phyloP scores from a whole-genome alignment of 495 filamentous ascomycete genomes.

The Hypoxylon lienhwacheense region DNA sequence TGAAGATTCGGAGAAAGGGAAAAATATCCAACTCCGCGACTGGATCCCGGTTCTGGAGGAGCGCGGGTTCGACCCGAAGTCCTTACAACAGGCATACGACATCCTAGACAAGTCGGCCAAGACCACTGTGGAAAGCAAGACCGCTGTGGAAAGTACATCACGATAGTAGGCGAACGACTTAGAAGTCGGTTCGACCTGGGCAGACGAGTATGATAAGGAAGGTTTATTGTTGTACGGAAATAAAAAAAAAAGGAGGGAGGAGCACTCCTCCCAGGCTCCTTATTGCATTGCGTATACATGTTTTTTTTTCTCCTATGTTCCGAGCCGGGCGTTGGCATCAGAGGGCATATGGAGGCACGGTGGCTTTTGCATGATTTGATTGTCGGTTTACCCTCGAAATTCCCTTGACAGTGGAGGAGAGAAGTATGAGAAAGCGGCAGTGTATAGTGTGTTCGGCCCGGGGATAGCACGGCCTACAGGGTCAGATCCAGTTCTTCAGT shows the following conservation, averaged over 20 bases:
- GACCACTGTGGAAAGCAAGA: conserved; percentile 18
- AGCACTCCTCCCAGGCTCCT: conserved; percentile 5
- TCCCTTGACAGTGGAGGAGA: background rate
- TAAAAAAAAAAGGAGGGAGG: background rate
- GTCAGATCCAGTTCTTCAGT: background rate
- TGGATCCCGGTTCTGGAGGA: conserved; percentile 65
- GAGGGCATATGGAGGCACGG: conserved; percentile 30
- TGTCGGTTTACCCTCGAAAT: conserved; percentile 1
- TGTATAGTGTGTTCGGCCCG: conserved; percentile 1
- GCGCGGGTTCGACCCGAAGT: conserved; percentile 58
- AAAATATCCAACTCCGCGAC: conserved; percentile 70
- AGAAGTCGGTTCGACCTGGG: background rate
- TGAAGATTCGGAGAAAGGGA: conserved; percentile 63
- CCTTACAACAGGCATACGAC: conserved; percentile 57
- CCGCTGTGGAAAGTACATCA: conserved; percentile 18
- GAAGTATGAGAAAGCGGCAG: background rate
- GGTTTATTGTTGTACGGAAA: background rate
- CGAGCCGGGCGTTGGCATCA: conserved; percentile 39
- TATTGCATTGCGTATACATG: conserved; percentile 32
- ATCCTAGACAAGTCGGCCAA: conserved; percentile 50
- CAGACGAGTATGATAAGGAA: background rate
- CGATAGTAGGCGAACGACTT: conserved; percentile 2
- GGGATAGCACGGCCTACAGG: background rate
- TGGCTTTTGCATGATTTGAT: conserved; percentile 28
- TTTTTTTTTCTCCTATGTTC: conserved; percentile 34